Percentiles rank a stretch among this genome's conserved stretches.
Conservation (phyloP, 345 rosid species). For the Noccaea bulbosa region DNA sequence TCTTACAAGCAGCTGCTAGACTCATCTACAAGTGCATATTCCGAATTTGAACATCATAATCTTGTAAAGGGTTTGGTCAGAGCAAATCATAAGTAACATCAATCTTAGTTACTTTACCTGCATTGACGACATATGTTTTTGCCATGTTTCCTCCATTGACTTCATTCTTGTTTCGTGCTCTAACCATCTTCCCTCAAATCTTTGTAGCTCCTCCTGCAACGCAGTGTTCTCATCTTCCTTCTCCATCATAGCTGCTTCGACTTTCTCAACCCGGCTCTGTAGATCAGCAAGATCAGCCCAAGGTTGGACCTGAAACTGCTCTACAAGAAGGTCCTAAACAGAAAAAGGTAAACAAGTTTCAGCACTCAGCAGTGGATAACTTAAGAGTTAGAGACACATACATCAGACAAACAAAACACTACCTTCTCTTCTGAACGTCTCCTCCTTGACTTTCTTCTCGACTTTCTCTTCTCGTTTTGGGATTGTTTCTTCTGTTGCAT, state of each 20-base stretch:
- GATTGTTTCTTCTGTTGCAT: conserved; percentile 47
- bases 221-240: conserved; percentile 84
- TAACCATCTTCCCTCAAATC: conserved; percentile 67
- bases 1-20: conserved; percentile 72
- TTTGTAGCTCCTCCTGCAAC: conserved; percentile 65
- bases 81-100: not conserved
- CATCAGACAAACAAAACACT: conserved; percentile 23
- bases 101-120: conserved; percentile 50
- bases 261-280: conserved; percentile 63
- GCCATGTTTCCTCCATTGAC: conserved; percentile 92
- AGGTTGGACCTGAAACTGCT: conserved; percentile 58
- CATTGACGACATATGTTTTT: conserved; percentile 78
- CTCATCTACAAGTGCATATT: conserved; percentile 54
- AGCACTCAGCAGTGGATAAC: not conserved
- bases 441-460: conserved; percentile 38
- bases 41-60: conserved; percentile 3
- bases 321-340: conserved; percentile 56
- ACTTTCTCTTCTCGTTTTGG: conserved; percentile 46
- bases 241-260: conserved; percentile 65
- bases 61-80: too few relatives aligned
- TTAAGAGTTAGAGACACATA: not conserved
- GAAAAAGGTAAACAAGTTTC: conserved; percentile 6
- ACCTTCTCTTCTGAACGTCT: conserved; percentile 71
- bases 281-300: conserved; percentile 61
- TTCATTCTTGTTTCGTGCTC: conserved; percentile 83